These are phyloP conservation scores for Aspergillus latus DNA, from an alignment of 2,329 filamentous ascomycete species.

Conservation along the genomic window DNA sequence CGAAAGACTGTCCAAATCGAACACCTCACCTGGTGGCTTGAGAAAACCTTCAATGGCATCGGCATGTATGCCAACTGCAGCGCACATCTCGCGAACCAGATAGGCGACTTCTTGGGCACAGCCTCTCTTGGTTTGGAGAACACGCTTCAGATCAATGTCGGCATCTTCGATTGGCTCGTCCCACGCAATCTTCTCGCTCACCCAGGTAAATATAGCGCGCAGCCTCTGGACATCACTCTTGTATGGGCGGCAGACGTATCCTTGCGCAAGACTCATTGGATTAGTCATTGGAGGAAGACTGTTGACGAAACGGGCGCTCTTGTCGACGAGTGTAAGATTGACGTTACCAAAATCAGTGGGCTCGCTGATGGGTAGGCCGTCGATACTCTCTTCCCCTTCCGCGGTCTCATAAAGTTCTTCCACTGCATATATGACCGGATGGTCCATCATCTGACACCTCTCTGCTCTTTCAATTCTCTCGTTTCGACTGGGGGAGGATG, in stretches of 20 bases:
- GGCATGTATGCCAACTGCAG: conserved; percentile 80
- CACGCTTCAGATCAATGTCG: conserved; percentile 71
- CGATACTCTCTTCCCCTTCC: conserved; percentile 84
- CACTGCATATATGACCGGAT: conserved; percentile 82
- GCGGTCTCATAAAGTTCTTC: conserved; percentile 82
- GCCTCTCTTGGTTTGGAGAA: conserved; percentile 79
- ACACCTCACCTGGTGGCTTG: conserved; percentile 80
- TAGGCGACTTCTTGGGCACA: conserved; percentile 86
- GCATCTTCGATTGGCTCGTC: conserved; percentile 90
- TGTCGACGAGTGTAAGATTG: conserved; percentile 87
- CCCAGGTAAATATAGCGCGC: conserved; percentile 95
- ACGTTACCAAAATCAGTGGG: conserved; percentile 77
- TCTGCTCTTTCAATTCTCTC: conserved; percentile 83
- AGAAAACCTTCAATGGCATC: conserved; percentile 88
- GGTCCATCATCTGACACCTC: conserved; percentile 90
- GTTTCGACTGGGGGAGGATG: conserved; percentile 86
- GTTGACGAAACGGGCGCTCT: conserved; percentile 87
- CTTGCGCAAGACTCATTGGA: conserved; percentile 78
- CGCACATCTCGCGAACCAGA: conserved; percentile 91
- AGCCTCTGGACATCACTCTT: conserved; percentile 90
- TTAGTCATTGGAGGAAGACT: conserved; percentile 80
- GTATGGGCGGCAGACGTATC: conserved; percentile 90
- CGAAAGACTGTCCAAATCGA: conserved; percentile 79
- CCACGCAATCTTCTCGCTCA: conserved; percentile 91
- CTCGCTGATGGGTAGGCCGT: conserved; percentile 78